Evolutionary conservation across 2,329 filamentous ascomycete species (phyloP), one percentile per base, ranked within the genome.

Genomic region (Cytospora paraplurivora): DNA sequence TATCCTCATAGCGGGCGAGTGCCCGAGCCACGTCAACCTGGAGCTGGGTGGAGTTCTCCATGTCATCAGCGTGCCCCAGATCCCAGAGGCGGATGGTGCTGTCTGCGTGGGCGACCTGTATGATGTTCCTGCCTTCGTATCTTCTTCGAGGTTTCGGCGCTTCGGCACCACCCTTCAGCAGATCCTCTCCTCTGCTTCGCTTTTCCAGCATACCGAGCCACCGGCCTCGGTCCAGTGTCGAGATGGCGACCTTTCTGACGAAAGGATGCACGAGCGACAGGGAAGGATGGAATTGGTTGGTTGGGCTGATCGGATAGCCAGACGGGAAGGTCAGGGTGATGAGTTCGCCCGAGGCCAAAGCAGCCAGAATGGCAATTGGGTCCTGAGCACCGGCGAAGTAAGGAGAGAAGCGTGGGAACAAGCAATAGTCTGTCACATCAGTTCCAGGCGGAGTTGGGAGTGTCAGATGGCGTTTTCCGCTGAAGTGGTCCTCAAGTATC

Each of bases 11-110:
- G n/a, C 92, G 86, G 59, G 89, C 90, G 5, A 98, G 81, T 2
- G 94, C 91, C 67, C 92, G 85, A 7, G 91, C 89, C 44, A 98
- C 81, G 71, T 99, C 94, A 7, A 96, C 87, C 76, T 99, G 94
- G 32, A 98, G 79, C 59, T 92, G 83, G 4, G 82, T 81, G 13
- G 86, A 83, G 71, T 98, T 98, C 75, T 99, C 95, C 57, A 99
- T 90, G 71, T 97, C 92, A 72, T 99, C 95, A 15, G 87, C 91
- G 71, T 96, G 91, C 0, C 95, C 95, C 21, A 89, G 86, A 75
- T 99, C 95, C 93, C 93, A 99, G 7, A 98, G 80, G 37, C 93
- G 84, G n/a, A 99, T 82, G 0, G 91, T 96, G 59, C 93, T 92
- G 75, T 99, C 95, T 3, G 89, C 92, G 74, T 99, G 94, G 0